phyloP scores from a whole-genome alignment of 495 filamentous ascomycete species.

The Letharia columbiana region DNA sequence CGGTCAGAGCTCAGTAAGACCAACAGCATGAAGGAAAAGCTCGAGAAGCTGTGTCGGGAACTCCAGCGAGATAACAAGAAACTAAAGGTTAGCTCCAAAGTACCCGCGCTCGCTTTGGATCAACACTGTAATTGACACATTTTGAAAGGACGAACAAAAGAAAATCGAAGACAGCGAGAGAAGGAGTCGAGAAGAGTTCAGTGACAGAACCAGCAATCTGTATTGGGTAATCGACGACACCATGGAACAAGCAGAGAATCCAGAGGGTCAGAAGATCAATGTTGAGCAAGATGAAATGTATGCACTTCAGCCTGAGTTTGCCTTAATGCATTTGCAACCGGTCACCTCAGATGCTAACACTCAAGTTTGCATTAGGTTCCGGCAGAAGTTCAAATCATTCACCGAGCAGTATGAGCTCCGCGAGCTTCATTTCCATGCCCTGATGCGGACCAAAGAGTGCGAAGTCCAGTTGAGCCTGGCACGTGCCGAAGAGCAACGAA shows the following conservation, averaged over 20 bases:
- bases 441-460: slow-evolving; percentile 89
- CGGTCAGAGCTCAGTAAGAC: slow-evolving; percentile 83
- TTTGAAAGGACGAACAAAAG: slow-evolving; percentile 75
- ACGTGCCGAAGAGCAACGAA: slow-evolving; percentile 79
- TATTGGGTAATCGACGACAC: slow-evolving; percentile 74
- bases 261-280: slow-evolving; percentile 61
- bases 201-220: slow-evolving; percentile 68
- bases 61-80: slow-evolving; percentile 94
- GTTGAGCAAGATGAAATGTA: slow-evolving; percentile 84
- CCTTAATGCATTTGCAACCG: neutral
- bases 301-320: slow-evolving; percentile 21
- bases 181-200: slow-evolving; percentile 70
- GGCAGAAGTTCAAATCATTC: slow-evolving; percentile 82
- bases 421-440: slow-evolving; percentile 80
- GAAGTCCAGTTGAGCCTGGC: slow-evolving; percentile 87
- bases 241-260: slow-evolving; percentile 68
- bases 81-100: slow-evolving; percentile 60
- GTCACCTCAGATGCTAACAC: slow-evolving; percentile 1
- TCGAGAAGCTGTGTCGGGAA: slow-evolving; percentile 90
- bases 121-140: slow-evolving; percentile 13
- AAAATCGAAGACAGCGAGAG: slow-evolving; percentile 75
- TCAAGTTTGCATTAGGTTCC: slow-evolving; percentile 51
- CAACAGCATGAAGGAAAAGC: slow-evolving; percentile 78
- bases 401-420: slow-evolving; percentile 93
- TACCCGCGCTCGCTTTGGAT: neutral